phyloP scores from a whole-genome alignment of 139 green algal species.

The Medakamo hakoo region DNA sequence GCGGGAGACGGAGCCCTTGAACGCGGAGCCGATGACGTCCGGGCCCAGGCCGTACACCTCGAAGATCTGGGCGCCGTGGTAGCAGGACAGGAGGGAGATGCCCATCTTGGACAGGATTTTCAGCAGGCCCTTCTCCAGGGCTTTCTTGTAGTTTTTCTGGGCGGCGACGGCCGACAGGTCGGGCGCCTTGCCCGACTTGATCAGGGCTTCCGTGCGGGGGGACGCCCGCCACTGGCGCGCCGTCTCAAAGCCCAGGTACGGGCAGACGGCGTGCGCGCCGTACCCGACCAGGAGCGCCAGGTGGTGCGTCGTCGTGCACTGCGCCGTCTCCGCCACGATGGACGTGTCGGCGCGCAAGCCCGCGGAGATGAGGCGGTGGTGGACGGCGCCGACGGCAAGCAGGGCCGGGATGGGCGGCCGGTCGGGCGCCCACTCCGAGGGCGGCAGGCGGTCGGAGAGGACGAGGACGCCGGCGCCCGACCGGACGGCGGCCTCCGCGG shows the following conservation, averaged over 20 bases:
- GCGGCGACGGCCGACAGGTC: conserved; percentile 51
- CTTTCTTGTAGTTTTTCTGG: conserved; percentile 88
- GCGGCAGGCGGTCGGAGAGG: conserved; percentile 39
- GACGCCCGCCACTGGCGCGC: conserved; percentile 81
- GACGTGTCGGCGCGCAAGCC: conserved; percentile 73
- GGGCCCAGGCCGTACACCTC: conserved; percentile 92
- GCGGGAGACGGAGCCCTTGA: conserved; percentile 71
- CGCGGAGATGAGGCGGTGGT: conserved; percentile 91
- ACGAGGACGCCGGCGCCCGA: conserved; percentile 60
- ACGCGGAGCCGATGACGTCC: conserved; percentile 75
- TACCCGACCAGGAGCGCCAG: conserved; percentile 86
- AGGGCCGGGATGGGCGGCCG: conserved; percentile 76
- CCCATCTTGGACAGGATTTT: conserved; percentile 99
- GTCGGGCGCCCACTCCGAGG: conserved; percentile 19
- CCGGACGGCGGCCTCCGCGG: conserved; percentile 69
- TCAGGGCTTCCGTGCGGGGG: conserved; percentile 57
- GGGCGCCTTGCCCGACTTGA: conserved; percentile 80
- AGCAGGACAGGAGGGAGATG: conserved; percentile 91
- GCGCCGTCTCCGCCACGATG: conserved; percentile 86
- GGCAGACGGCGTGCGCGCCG: conserved; percentile 90
- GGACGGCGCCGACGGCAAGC: conserved; percentile 81
- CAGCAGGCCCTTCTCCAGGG: conserved; percentile 86
- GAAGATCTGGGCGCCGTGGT: conserved; percentile 91
- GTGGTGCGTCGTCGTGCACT: conserved; percentile 80
- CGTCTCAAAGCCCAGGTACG: conserved; percentile 91